Evolutionary conservation across 139 green algal genomes (phyloP), one percentile per base, ranked within the genome.

Genomic region (Nannochloris sp.): DNA sequence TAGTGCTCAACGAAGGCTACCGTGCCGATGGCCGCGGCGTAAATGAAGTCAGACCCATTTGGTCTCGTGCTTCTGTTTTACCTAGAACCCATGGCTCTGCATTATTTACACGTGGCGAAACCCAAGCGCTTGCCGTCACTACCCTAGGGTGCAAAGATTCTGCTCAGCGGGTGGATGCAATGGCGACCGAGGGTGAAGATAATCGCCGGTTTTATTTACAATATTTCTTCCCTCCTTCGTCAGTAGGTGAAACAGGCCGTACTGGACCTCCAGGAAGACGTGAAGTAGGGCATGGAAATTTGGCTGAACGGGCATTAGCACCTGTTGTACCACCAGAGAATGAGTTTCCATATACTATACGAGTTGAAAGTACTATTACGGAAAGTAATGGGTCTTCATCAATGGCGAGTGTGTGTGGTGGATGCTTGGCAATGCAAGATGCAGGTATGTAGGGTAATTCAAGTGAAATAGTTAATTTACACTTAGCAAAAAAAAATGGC

Each of bases 71-170:
- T 4, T 58, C 65, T 9, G 35, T 93, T 55, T 78, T 97, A 55
- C 92, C 92, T 7, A 66, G 92, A 61, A 89, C 84, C 2, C 95
- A 99, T 74, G 95, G 95, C 64, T 89, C 71, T 53, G 80, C 85
- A 7, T 84, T 99, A 6, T 99, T 99, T 73, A 99, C 94, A 13
- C 82, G 95, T 2, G 94, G 94, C 4, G 92, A 98, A 74, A 98
- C 93, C 24, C 92, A 98, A 80, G 81, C 83, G 6, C 42, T 96
- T 31, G 86, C 84, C 7, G 88, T 93, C 12, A 70, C 87, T 24
- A 97, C 90, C 3, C 78, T 97, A 19, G 80, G 79, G 29, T 74
- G 66, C 44, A 47, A 61, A 8, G 56, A 45, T 6, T 56, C 32
- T 19, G 81, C 83, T 12, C 86, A 90, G 67, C 64, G 67, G 32